Conservation (phyloP, 2,329 filamentous ascomycete genomes). For the Fusarium algeriense region DNA sequence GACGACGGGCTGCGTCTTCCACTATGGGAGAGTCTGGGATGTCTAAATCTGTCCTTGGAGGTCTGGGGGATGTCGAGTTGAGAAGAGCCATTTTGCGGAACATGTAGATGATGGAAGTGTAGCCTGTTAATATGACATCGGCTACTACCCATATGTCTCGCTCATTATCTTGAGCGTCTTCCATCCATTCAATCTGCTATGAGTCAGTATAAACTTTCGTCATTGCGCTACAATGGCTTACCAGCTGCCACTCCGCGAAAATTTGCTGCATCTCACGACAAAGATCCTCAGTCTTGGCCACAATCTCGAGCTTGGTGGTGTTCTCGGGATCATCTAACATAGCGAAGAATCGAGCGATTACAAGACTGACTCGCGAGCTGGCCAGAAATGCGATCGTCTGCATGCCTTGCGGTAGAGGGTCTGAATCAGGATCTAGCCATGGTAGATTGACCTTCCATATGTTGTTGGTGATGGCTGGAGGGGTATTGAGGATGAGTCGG, state of each 20-base stretch:
- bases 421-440: conserved; percentile 46
- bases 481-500: conserved; percentile 49
- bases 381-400: conserved; percentile 46
- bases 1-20: conserved; percentile 42
- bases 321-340: conserved; percentile 44
- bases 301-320: conserved; percentile 38
- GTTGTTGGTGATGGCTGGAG: conserved; percentile 45
- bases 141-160: conserved; percentile 46
- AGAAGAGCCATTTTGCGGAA: conserved; percentile 49
- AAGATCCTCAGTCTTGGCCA: conserved; percentile 46
- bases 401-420: conserved; percentile 38
- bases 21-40: conserved; percentile 49
- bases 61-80: conserved; percentile 44
- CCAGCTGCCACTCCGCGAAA: conserved; percentile 48
- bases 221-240: neutral
- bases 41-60: conserved; percentile 45
- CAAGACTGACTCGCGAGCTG: conserved; percentile 47
- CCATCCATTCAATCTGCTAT: conserved; percentile 44
- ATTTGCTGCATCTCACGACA: conserved; percentile 47
- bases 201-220: neutral
- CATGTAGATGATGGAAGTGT: conserved; percentile 52
- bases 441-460: conserved; percentile 51
- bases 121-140: conserved; percentile 49
- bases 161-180: conserved; percentile 30
- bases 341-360: conserved; percentile 49